Evolutionary conservation across 805 yeast genomes (phyloP).

Genomic region (Jamesozyma hellenica): DNA sequence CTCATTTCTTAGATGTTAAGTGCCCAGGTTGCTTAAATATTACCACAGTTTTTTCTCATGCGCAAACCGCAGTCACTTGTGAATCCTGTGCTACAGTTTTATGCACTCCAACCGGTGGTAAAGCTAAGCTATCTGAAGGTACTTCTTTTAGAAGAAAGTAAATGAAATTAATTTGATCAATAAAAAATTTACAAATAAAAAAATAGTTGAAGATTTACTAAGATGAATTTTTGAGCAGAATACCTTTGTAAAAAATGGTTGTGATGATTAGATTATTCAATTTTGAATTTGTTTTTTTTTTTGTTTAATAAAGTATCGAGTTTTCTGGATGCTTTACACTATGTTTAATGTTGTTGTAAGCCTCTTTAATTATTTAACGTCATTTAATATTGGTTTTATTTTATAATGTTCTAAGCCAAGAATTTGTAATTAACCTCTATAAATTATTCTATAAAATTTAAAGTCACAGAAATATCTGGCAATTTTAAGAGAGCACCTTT

Average conservation of each 20-base stretch:
- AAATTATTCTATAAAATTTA: too few species aligned
- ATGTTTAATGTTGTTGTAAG: too few species aligned
- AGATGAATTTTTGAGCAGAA: background rate
- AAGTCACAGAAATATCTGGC: too few species aligned
- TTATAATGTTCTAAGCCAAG: too few species aligned
- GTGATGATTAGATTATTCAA: background rate
- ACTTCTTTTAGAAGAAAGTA: conserved; percentile 99
- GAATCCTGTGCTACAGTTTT: conserved; percentile 96
- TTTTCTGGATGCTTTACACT: background rate
- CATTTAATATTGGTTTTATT: background rate
- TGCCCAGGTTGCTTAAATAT: conserved; percentile 99
- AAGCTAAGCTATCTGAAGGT: conserved; percentile 98
- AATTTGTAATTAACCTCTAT: too few species aligned
- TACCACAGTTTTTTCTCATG: conserved; percentile 99
- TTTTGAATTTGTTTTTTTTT: background rate
- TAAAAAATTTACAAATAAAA: background rate
- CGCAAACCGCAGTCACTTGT: conserved; percentile 99
- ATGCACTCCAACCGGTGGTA: conserved; percentile 99
- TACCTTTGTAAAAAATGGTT: background rate
- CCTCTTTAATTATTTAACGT: background rate
- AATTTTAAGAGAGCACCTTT: too few species aligned
- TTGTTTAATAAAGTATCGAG: too few species aligned
- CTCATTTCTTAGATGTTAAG: conserved; percentile 98
- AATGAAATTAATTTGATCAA: conserved; percentile 17
- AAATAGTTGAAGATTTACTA: background rate